Conservation (phyloP, 1,284 basidiomycete genomes). For the Sphagnurus paluster region DNA sequence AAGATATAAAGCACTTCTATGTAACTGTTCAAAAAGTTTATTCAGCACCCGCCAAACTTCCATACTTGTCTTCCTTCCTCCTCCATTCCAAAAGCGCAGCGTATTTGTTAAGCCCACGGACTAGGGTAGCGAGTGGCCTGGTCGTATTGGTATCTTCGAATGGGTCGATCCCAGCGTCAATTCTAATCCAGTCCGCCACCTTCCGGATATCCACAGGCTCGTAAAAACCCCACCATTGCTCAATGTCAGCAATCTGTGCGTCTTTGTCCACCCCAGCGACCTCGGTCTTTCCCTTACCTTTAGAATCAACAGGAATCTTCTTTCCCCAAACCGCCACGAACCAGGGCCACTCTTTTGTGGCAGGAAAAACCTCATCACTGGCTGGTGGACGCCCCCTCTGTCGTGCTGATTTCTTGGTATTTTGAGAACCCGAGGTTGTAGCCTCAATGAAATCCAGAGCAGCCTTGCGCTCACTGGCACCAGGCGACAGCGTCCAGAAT, state of each 20-base stretch:
- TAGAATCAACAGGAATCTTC: conserved; percentile 22
- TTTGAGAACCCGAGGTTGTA: conserved; percentile 22
- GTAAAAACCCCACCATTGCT: conserved; percentile 74
- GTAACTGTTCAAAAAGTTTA: conserved; percentile 1
- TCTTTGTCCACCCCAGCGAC: conserved; percentile 25
- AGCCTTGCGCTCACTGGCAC: conserved; percentile 44
- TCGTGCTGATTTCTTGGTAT: conserved; percentile 37
- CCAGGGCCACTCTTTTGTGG: conserved; percentile 65
- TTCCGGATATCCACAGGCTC: conserved; percentile 62
- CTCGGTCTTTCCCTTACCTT: neutral
- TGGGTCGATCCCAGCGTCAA: conserved; percentile 47
- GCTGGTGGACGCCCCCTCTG: conserved; percentile 38
- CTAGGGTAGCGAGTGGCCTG: conserved; percentile 26
- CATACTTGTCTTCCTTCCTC: conserved; percentile 35
- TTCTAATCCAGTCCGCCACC: conserved; percentile 64
- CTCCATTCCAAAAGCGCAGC: conserved; percentile 51
- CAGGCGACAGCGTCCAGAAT: conserved; percentile 56
- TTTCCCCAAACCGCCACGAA: conserved; percentile 72
- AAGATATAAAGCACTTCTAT: neutral
- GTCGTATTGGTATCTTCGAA: conserved; percentile 21
- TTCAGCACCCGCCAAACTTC: no score
- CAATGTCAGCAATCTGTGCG: conserved; percentile 37
- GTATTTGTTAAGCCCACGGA: conserved; percentile 49
- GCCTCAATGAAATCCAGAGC: conserved; percentile 41
- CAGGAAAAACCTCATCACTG: conserved; percentile 41